A percentile compares a stretch with the other conserved stretches of the same genome.
Conservation (phyloP, 805 yeast genomes). For the Monosporozyma aquatica region DNA sequence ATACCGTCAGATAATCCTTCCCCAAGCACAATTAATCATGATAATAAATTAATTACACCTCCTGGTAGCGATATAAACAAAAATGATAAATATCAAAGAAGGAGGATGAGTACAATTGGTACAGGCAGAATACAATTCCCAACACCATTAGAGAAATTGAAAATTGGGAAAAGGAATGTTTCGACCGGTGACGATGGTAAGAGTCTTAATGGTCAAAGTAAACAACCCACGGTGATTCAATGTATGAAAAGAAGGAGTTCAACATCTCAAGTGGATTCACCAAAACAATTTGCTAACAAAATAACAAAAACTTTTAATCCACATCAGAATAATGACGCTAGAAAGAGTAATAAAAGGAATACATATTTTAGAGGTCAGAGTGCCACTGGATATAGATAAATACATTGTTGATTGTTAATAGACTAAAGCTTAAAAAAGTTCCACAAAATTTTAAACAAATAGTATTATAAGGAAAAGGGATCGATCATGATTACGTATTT, state of each 20-base stretch:
- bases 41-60: neutral
- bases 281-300: neutral
- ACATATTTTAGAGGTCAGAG: neutral
- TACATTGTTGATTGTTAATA: too few species aligned
- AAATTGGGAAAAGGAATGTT: conserved; percentile 18
- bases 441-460: too few species aligned
- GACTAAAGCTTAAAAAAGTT: too few species aligned
- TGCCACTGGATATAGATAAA: neutral
- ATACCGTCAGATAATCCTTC: too few species aligned
- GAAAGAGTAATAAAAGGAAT: neutral
- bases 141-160: conserved; percentile 18
- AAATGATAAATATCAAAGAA: conserved; percentile 3
- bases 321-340: neutral
- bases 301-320: too few species aligned
- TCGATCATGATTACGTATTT: too few species aligned
- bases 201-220: too few species aligned
- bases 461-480: too few species aligned
- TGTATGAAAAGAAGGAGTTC: conserved; percentile 8
- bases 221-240: neutral
- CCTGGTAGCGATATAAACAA: neutral
- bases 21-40: neutral
- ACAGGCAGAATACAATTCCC: conserved; percentile 13
- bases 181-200: too few species aligned
- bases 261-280: conserved; percentile 7
- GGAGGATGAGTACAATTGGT: conserved; percentile 8